A percentile compares a stretch with the other conserved stretches of the same genome.
These are phyloP conservation scores for Hirsutella thompsonii DNA, from an alignment of 2,329 filamentous ascomycete genomes.

Conservation along the genomic window DNA sequence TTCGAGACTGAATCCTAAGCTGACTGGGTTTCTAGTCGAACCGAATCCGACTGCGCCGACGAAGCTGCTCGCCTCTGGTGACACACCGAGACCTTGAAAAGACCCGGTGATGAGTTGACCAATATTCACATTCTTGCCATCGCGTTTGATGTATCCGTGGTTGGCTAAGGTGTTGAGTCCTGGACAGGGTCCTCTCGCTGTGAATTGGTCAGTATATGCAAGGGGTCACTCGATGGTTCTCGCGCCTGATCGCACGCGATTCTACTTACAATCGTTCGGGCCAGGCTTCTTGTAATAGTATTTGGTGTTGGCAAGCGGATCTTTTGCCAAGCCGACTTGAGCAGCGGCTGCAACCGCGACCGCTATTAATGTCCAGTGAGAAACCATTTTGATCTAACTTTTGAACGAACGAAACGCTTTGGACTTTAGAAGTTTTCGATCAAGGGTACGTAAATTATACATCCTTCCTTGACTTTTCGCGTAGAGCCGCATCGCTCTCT, in stretches of 20 bases:
- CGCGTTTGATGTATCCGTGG: not conserved
- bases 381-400: no score
- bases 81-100: not conserved
- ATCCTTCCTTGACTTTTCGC: no score
- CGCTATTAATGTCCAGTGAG: no score
- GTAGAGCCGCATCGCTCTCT: no score
- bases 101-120: not conserved
- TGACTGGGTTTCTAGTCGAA: not conserved
- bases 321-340: no score
- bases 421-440: no score
- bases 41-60: not conserved
- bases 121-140: not conserved
- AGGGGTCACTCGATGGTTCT: not conserved
- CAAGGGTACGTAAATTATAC: no score
- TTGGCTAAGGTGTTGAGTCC: not conserved
- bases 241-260: not conserved
- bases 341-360: no score
- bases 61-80: not conserved
- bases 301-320: not conserved
- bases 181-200: not conserved
- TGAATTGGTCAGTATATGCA: not conserved
- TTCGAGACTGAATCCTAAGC: not conserved
- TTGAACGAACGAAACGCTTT: no score
- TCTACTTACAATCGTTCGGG: not conserved
- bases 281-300: not conserved